Base-by-base conservation (phyloP, 78 protist genomes). In the Monosiga brevicollis region DNA sequence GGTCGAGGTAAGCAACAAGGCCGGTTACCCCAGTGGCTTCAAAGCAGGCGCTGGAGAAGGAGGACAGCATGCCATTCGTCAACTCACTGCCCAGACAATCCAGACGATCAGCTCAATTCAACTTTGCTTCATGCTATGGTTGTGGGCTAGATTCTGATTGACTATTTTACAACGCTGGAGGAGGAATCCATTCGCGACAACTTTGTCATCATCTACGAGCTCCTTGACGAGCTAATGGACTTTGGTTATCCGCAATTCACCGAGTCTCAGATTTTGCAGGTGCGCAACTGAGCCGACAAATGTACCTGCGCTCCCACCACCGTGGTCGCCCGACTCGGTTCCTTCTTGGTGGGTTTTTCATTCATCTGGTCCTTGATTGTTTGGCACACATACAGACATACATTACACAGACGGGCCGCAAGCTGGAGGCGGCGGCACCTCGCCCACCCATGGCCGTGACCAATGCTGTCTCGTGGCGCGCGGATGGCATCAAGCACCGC, bases 191-290 rank as follows among this genome's bases (percentile, higher is more conserved):
- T 95, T 37, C 80, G 83, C n/a, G 87, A 85, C 73, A 89, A 95
- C 87, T 92, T 87, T 62, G 79, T 80, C 22, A 82, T 91, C 71
- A 38, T 95, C 79, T 91, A 93, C 43, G 96, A 95, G 86, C 82
- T 95, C 10, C 86, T 95, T 40, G 97, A 95, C 76, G 99, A 98
- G 87, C 93, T 96, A 96, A 90, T 97, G 95, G 99, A 98, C 84
- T 96, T 94, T 80, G 99, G 99, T 29, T 95, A 92, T 76, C 98
- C 97, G 54, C 99, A 97, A 89, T 81, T 80, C 41, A 94, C 99
- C 1, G 99, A 96, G 73, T 0, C 85, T 0, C 83, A 90, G 55
- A 74, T 89, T 15, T 90, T 94, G 40, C 62, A 86, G 23, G 62
- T 49, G 62, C 6, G n/a, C n/a, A n/a, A n/a, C n/a, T n/a, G n/a